Base-by-base conservation (phyloP, 106 monocot genomes). In the Vanilla planifolia region DNA sequence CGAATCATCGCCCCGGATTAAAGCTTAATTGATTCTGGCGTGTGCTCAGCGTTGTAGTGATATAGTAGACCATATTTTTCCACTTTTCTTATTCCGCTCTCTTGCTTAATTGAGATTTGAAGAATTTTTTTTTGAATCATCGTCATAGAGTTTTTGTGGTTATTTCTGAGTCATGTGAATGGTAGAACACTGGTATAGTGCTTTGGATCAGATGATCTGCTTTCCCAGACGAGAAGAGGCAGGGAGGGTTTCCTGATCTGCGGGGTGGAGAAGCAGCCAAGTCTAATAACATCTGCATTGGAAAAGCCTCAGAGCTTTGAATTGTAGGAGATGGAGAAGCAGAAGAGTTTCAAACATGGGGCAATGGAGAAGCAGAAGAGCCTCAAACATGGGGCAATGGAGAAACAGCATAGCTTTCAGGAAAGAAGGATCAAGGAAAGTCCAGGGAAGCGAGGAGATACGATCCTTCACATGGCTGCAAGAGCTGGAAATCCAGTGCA, bases 391-490 rank as follows among this genome's bases (percentile, higher is more conserved):
- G 47, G 35, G 55, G 24, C 32, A n/a, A 33, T 59, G 33, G 64
- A 63, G 15, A 59, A 67, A 3, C 67, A 68, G 33, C 43, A 62
- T 26, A 67, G 73, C 43, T 73, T 79, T 29, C 63, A 42, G 30
- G 77, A 78, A 45, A 70, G 59, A 43, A 82, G 64, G 71, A 52
- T 33, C 60, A 89, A 84, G 46, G 84, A 84, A 20, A 60, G 63
- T 42, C 44, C 71, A 6, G 75, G 73, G 11, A 92, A 87, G 68
- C 64, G 78, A 48, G 87, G 83, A 9, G 92, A 92, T 64, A 80
- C 72, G 4, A 36, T 17, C 4, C 80, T 87, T 13, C 83, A 83
- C 69, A 33, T 76, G 7, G 80, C 80, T 25, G 63, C 77, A 9
- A 77, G 92, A 40, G 68, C 71, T 28, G 87, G 87, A 5, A 74